Conservation (phyloP, 805 yeast species). For the Metschnikowia picachoensis region DNA sequence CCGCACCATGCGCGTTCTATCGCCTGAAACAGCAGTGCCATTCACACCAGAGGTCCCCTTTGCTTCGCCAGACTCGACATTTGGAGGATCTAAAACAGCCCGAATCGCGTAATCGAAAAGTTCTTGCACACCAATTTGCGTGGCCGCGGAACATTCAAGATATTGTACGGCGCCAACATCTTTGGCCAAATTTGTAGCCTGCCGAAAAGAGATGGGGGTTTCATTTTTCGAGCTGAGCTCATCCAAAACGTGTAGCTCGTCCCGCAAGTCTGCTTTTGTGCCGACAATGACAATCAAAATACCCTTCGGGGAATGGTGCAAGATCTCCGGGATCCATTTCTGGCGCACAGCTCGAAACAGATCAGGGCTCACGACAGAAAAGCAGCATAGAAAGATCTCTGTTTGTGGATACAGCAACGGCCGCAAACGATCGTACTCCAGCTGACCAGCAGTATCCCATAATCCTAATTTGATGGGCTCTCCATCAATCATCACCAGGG, state of each 20-base stretch:
- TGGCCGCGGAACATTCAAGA: slow-evolving; percentile 86
- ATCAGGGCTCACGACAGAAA: slow-evolving; percentile 76
- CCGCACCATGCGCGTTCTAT: slow-evolving; percentile 27
- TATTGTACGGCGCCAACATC: slow-evolving; percentile 71
- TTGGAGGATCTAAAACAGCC: slow-evolving; percentile 56
- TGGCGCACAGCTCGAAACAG: slow-evolving; percentile 76
- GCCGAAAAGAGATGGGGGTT: slow-evolving; percentile 57
- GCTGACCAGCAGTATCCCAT: slow-evolving; percentile 97
- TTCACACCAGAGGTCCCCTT: slow-evolving; percentile 10
- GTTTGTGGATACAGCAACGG: slow-evolving; percentile 92
- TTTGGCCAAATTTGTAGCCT: slow-evolving; percentile 64
- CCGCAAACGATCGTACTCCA: slow-evolving; percentile 84
- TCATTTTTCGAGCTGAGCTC: slow-evolving; percentile 60
- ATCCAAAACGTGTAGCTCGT: slow-evolving; percentile 70
- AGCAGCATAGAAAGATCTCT: slow-evolving; percentile 81
- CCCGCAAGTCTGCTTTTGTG: slow-evolving; percentile 84
- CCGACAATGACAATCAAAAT: slow-evolving; percentile 73
- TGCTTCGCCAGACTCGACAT: slow-evolving; percentile 11
- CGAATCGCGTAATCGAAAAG: slow-evolving; percentile 81
- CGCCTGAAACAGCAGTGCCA: too few relatives aligned
- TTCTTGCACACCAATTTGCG: slow-evolving; percentile 80
- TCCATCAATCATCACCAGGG: slow-evolving; percentile 77
- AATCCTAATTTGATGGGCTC: slow-evolving; percentile 80
- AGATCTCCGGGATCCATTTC: slow-evolving; percentile 77
- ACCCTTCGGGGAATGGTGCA: slow-evolving; percentile 75